Base-by-base conservation (phyloP, 2,329 filamentous ascomycete species). In the Penicillium crustosum region DNA sequence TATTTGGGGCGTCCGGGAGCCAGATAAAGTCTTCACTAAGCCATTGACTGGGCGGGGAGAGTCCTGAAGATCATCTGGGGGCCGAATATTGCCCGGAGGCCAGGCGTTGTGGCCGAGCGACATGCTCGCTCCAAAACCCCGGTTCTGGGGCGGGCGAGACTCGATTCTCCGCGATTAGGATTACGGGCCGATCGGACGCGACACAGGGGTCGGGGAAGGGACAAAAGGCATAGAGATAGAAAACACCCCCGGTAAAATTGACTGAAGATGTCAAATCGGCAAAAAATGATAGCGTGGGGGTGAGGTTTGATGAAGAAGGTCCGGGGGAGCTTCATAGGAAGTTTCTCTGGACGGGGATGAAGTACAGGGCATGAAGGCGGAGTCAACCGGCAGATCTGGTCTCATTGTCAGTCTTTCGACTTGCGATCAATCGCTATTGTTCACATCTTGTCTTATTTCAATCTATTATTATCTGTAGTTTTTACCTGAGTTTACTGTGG, bases 51-150 rank as follows among this genome's bases (percentile, higher is more conserved):
- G 70, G 51, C 75, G 72, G 60, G 66, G 63, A 2, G 63, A 68
- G 57, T 75, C 74, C 57, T 69, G 69, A 42, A 78, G 80, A 80
- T 90, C 86, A 72, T 89, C 86, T 68, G 83, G 79, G 71, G 81
- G 82, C 64, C 83, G 83, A 62, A 85, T 79, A 69, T 82, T 77
- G 61, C 81, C 80, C 67, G 85, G 82, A 67, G 85, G 81, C 87
- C 88, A 89, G 81, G 83, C 78, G 79, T 87, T 85, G 78, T 87
- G 86, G 77, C 82, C 79, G 78, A 86, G 79, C 75, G 86, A 86
- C 86, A 89, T 89, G 75, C 77, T 77, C 76, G 74, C 75, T 73
- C 74, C 70, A 71, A 77, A 73, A 74, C 76, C 76, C 76, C 76
- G 72, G 70, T 71, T 73, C 69, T 76, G 72, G 75, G 75, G 74